Evolutionary conservation across 1,139 yeast genomes (phyloP), one percentile per base, ranked within the genome.

Genomic region (Yamadazyma blattariae): DNA sequence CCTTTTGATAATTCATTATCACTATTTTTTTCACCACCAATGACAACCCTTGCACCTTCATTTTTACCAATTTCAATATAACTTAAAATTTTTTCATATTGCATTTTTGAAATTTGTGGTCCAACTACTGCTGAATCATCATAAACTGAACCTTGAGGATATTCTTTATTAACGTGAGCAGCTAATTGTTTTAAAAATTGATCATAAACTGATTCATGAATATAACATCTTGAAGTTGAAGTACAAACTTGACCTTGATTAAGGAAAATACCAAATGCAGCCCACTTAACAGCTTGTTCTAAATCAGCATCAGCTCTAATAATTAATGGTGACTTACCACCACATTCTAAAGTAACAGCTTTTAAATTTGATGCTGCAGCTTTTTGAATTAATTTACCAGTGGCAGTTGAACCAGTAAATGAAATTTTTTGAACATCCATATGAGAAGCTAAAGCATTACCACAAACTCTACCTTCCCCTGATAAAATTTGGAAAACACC

Each of bases 341-440:
- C 97, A 53, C 95, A 82, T 64, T 89, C 97, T 50, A 90, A 64
- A n/a, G 94, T 79, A 24, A 84, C 81, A 8, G 88, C 87, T 60
- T 86, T 87, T 56, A 70, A 55, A 49, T 67, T 68, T 20, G 59
- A 56, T 15, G 88, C 72, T 18, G 94, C 94, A 35, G 75, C 67
- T 38, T 62, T 59, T 48, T 79, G 86, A 43, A 82, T 66, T 23
- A 71, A 45, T 43, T 71, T 67, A 42, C 90, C 90, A n/a, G 84
- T 79, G 17, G 67, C 70, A 30, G 76, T 69, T n/a, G 74, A 69
- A 19, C 76, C 76, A 32, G 90, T 82, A 56, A 82, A 82, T 10
- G 87, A 85, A 44, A 82, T 67, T 61, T 82, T 82, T 44, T 76
- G 74, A 36, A 82, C 74, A 27, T 64, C 74, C 45, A 65, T 54